phyloP scores from a whole-genome alignment of 2,329 filamentous ascomycete genomes.

The Paraphaeosphaeria minitans region DNA sequence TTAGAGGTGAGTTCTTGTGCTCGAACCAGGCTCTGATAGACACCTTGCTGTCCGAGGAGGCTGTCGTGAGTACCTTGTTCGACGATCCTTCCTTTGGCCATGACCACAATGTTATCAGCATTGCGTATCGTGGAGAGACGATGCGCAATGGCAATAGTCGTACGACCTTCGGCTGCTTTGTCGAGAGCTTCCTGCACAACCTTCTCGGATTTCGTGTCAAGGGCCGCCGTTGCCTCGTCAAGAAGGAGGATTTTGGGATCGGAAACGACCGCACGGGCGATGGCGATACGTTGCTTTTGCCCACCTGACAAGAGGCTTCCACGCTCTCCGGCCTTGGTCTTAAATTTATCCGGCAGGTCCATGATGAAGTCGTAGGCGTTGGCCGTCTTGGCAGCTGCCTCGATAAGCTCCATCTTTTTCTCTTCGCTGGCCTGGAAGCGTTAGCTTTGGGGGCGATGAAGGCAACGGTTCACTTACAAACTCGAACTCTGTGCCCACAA shows the following conservation, averaged over 20 bases:
- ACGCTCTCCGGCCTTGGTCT: constrained; percentile 93
- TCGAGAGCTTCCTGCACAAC: constrained; percentile 93
- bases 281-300: constrained; percentile 96
- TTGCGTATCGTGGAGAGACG: constrained; percentile 92
- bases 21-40: constrained; percentile 85
- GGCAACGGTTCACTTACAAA: constrained; percentile 48
- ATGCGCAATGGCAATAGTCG: constrained; percentile 95
- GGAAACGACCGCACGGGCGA: constrained; percentile 86
- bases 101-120: constrained; percentile 95
- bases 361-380: constrained; percentile 94
- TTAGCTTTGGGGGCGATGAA: neutral
- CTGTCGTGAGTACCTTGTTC: constrained; percentile 90
- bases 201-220: constrained; percentile 94
- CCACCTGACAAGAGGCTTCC: constrained; percentile 92
- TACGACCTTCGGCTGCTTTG: constrained; percentile 80
- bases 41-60: constrained; percentile 70
- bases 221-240: constrained; percentile 90
- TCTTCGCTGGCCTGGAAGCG: constrained; percentile 57
- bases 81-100: constrained; percentile 81
- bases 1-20: constrained; percentile 68
- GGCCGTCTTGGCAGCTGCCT: constrained; percentile 83
- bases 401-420: constrained; percentile 71
- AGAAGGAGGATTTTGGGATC: constrained; percentile 91
- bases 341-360: constrained; percentile 81
- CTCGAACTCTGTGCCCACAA: constrained; percentile 83